phyloP scores from a whole-genome alignment of 1,284 basidiomycete species.

The Anthracocystis walkeri region DNA sequence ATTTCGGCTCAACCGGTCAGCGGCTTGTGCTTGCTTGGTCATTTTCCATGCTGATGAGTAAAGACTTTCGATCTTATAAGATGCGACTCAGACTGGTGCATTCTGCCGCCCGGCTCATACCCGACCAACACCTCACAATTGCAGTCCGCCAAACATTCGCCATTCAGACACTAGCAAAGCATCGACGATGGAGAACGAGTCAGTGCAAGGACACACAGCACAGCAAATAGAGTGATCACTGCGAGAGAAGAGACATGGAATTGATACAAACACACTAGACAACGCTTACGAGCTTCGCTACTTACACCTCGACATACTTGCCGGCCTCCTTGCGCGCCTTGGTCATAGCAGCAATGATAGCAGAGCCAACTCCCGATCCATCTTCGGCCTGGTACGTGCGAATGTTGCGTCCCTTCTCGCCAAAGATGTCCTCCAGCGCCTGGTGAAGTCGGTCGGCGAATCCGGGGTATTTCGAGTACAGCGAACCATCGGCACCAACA shows the following conservation, averaged over 20 bases:
- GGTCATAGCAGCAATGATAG: conserved; percentile 69
- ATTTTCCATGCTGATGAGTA: too few species aligned
- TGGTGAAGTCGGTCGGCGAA: conserved; percentile 65
- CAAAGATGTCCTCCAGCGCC: conserved; percentile 68
- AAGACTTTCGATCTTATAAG: too few species aligned
- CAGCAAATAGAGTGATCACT: not conserved
- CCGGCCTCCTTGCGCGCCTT: conserved; percentile 59
- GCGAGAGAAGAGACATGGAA: not conserved
- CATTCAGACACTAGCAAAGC: too few species aligned
- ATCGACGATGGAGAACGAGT: too few species aligned
- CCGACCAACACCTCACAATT: not conserved
- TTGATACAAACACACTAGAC: not conserved
- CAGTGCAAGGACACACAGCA: not conserved
- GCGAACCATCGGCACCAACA: conserved; percentile 63
- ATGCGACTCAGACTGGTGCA: too few species aligned
- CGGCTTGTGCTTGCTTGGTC: too few species aligned
- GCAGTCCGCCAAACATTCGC: not conserved
- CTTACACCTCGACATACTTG: conserved; percentile 51
- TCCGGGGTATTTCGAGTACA: conserved; percentile 67
- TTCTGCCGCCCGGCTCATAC: too few species aligned
- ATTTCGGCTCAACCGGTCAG: too few species aligned
- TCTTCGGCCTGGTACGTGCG: conserved; percentile 66
- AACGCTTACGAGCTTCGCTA: not conserved
- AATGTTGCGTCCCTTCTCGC: conserved; percentile 62
- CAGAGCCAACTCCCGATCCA: conserved; percentile 65